A percentile compares a stretch with the other conserved stretches of the same genome.
Conservation (phyloP, 352 stramenopile species). For the Thraustotheca clavata region DNA sequence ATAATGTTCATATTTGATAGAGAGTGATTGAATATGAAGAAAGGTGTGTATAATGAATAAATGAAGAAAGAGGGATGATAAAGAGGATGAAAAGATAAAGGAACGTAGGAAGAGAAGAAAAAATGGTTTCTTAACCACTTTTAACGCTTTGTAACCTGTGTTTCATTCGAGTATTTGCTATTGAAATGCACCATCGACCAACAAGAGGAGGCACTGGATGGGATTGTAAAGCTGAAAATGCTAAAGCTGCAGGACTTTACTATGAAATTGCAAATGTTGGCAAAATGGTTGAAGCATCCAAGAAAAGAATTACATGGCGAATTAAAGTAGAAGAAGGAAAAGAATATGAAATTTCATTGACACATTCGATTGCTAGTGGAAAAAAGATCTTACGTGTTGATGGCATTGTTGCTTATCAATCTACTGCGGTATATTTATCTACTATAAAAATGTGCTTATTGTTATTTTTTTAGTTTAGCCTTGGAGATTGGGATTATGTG, state of each 20-base stretch:
- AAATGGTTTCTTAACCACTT: too few relatives aligned
- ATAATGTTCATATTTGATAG: too few relatives aligned
- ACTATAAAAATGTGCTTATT: background rate
- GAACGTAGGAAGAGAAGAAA: too few relatives aligned
- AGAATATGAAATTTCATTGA: constrained; percentile 78
- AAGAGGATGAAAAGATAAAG: too few relatives aligned
- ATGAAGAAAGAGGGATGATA: too few relatives aligned
- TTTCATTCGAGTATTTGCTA: too few relatives aligned
- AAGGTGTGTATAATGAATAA: too few relatives aligned
- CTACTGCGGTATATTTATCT: constrained; percentile 38
- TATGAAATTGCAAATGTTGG: constrained; percentile 73
- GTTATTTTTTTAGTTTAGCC: background rate
- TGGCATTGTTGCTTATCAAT: constrained; percentile 72
- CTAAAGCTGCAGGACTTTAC: constrained; percentile 63
- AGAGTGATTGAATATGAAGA: too few relatives aligned
- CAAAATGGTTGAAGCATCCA: constrained; percentile 78
- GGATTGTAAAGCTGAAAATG: constrained; percentile 47
- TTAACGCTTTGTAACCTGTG: too few relatives aligned
- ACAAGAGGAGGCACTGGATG: constrained; percentile 16
- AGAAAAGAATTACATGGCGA: constrained; percentile 76
- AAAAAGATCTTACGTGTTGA: constrained; percentile 76
- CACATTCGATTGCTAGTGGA: constrained; percentile 65
- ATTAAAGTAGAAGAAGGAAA: constrained; percentile 72
- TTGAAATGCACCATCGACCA: constrained; percentile 14
- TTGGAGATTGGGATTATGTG: constrained; percentile 74